These are phyloP conservation scores for Diddensiella santjacobensis DNA, from an alignment of 805 yeast species.

Conservation along the genomic window DNA sequence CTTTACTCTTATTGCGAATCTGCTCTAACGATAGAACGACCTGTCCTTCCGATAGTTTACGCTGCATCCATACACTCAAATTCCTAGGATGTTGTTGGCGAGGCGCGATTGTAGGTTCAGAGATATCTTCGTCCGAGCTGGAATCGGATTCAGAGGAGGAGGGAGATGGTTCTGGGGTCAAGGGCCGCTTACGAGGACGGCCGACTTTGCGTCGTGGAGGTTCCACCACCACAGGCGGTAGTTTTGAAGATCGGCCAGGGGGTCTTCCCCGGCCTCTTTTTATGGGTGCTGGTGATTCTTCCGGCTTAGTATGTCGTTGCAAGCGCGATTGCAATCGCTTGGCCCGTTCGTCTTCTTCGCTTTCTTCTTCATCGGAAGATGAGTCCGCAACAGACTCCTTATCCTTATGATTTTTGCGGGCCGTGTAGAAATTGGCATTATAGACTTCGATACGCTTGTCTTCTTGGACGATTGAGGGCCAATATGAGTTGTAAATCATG, in stretches of 20 bases:
- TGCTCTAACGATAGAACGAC: not conserved
- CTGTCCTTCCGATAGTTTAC: constrained; percentile 9
- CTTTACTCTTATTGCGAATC: not conserved
- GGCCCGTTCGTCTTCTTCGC: not conserved
- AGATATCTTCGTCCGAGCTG: constrained; percentile 1
- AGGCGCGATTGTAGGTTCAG: constrained; percentile 13
- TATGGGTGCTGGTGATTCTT: not conserved
- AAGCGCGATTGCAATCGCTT: not conserved
- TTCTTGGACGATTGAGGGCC: constrained; percentile 27
- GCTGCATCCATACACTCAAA: constrained; percentile 16
- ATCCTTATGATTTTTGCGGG: not conserved
- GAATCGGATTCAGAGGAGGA: not conserved
- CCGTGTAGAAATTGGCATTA: too few species aligned
- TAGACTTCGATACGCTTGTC: constrained; percentile 16
- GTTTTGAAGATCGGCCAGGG: not conserved
- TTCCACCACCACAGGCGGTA: not conserved
- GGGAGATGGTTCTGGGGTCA: not conserved
- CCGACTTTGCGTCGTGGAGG: not conserved
- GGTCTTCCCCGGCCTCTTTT: not conserved
- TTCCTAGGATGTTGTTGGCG: constrained; percentile 11
- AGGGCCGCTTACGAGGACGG: not conserved
- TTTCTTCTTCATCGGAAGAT: constrained; percentile 3
- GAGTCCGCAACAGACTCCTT: constrained; percentile 1
- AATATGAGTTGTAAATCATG: constrained; percentile 24
- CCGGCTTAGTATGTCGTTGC: not conserved